Evolutionary conservation across 2,329 filamentous ascomycete genomes (phyloP).

Genomic region (Didymella pinodella): DNA sequence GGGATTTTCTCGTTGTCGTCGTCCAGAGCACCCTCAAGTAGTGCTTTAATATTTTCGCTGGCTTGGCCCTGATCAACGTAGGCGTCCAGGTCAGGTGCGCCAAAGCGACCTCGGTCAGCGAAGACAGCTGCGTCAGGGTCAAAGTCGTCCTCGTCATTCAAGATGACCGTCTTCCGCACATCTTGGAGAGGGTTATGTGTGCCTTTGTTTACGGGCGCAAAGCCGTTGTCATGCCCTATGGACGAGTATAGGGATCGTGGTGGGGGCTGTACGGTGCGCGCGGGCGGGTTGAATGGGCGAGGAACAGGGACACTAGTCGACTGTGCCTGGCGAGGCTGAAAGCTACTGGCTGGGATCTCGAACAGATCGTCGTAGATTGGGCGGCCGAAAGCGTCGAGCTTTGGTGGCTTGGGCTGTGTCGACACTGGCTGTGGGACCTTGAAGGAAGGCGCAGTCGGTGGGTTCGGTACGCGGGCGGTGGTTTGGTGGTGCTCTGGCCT

Average conservation of each 20-base stretch:
- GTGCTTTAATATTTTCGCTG: conserved; percentile 77
- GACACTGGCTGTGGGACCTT: conserved; percentile 5
- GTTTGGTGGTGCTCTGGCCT: conserved; percentile 61
- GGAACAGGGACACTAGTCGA: conserved; percentile 55
- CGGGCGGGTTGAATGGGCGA: conserved; percentile 57
- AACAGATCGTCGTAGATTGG: conserved; percentile 44
- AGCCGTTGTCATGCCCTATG: conserved; percentile 51
- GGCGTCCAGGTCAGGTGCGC: conserved; percentile 62
- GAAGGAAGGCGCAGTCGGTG: conserved; percentile 23
- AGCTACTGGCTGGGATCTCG: conserved; percentile 47
- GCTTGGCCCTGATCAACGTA: conserved; percentile 78
- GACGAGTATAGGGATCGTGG: conserved; percentile 63
- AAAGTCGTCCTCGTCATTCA: conserved; percentile 55
- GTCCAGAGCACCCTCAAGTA: conserved; percentile 83
- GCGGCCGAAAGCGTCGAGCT: conserved; percentile 31
- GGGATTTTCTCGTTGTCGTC: conserved; percentile 69
- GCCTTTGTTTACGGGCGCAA: conserved; percentile 49
- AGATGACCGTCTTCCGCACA: conserved; percentile 52
- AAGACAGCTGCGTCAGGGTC: conserved; percentile 58
- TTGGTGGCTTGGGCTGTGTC: conserved; percentile 9
- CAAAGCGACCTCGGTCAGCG: conserved; percentile 59
- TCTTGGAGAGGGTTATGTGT: conserved; percentile 40
- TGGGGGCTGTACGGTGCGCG: conserved; percentile 58
- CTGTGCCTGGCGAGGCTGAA: conserved; percentile 39
- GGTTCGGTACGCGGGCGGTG: conserved; percentile 34